Base-by-base conservation (phyloP, 805 yeast genomes). In the Pichia cephalocereana region DNA sequence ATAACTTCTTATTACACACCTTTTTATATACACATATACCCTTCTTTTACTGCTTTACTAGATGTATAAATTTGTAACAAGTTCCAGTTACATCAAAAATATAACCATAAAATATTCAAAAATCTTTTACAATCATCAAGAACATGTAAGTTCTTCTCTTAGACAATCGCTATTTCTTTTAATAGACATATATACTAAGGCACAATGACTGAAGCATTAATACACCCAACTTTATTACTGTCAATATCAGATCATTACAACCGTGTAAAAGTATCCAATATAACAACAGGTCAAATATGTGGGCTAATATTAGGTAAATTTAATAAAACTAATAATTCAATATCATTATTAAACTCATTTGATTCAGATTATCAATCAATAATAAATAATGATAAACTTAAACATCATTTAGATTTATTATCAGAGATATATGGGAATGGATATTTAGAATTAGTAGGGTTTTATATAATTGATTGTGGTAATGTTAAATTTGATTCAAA, bases 371-470 rank as follows among this genome's bases (percentile, higher is more conserved):
- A 17, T 17, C 26, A 54, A 53, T 34, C 15, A 12, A n/a, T 23
- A 9, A n/a, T 2, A 4, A 37, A 37, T n/a, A 14, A 9, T 7
- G 37, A 27, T 8, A 11, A 8, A 18, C 14, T 48, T 4, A n/a
- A 18, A 4, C 11, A 39, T 6, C 49, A 52, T 17, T 31, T 60
- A n/a, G 40, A 32, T 8, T 45, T 61, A 14, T 46, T 60, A 11
- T 43, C 48, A n/a, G 58, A 60, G 41, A 51, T 60, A 6, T 59
- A 62, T 38, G 48, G 60, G 1, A 46, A 48, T 10, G 41, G 36
- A 3, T 55, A 60, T 42, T 45, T 62, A 38, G 39, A 44, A 23
- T 46, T 62, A 10, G 51, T 62, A n/a, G 66, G 66, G 2, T 47
- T 58, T 26, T 62, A 58, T 46, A 36, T 41, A 3, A 49, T 54